phyloP scores from a whole-genome alignment of 148 eudicot species.

The Drosera capensis region DNA sequence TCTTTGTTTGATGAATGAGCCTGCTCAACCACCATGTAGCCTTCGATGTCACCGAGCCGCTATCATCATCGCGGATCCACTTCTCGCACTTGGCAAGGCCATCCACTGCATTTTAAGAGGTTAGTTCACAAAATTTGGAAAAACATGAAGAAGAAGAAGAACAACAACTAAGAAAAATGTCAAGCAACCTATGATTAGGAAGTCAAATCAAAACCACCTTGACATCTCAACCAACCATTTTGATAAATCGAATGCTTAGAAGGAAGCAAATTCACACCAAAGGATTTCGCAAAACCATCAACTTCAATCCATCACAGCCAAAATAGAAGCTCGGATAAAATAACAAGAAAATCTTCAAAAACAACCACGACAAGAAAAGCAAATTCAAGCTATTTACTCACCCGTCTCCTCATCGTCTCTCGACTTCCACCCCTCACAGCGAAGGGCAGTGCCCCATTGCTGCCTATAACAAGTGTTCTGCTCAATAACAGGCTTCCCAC shows the following conservation, averaged over 20 bases:
- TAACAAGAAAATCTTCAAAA: not conserved
- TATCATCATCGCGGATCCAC: slow-evolving; percentile 67
- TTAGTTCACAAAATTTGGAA: not conserved
- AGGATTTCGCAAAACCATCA: too few relatives aligned
- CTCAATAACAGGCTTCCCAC: slow-evolving; percentile 91
- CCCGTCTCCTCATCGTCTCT: slow-evolving; percentile 74
- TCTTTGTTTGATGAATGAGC: slow-evolving; percentile 49
- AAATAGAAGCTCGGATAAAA: not conserved
- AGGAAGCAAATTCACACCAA: too few relatives aligned
- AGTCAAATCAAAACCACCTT: too few relatives aligned
- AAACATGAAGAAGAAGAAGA: not conserved
- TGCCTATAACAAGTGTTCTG: slow-evolving; percentile 88
- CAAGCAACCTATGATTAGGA: too few relatives aligned
- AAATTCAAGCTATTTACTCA: slow-evolving; percentile 18
- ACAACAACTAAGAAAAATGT: too few relatives aligned
- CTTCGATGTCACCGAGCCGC: slow-evolving; percentile 45
- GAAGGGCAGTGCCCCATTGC: slow-evolving; percentile 77
- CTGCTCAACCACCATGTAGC: slow-evolving; percentile 70
- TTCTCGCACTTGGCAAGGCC: slow-evolving; percentile 61
- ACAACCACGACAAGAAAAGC: not conserved
- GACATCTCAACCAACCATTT: too few relatives aligned
- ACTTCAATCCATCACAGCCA: not conserved
- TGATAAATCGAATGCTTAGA: too few relatives aligned
- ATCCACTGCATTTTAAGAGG: slow-evolving; percentile 34
- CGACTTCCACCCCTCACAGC: slow-evolving; percentile 86